Percentiles rank a stretch among this genome's conserved stretches.
These are phyloP conservation scores for Lecanicillium sp. DNA, from an alignment of 2,329 filamentous ascomycete genomes.

Conservation along the genomic window DNA sequence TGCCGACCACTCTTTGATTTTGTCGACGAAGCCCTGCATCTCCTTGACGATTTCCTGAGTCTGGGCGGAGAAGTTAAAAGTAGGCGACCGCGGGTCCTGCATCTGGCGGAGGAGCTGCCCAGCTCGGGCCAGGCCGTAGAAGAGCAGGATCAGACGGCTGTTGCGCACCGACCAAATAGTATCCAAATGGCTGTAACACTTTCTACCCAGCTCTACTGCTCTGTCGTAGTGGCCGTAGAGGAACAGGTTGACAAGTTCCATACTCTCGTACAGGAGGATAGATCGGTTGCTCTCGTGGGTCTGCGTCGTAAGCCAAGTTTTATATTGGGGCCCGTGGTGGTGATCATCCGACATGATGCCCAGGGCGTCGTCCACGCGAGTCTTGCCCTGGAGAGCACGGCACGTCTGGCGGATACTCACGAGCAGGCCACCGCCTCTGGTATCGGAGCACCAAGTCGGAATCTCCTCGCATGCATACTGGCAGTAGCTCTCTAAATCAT, in stretches of 20 bases:
- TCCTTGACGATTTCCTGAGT: conserved; percentile 44
- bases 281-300: conserved; percentile 57
- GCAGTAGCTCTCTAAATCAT: conserved; percentile 65
- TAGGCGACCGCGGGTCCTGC: conserved; percentile 39
- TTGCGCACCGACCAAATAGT: conserved; percentile 56
- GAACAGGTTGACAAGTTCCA: conserved; percentile 57
- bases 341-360: conserved; percentile 62
- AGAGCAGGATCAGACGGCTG: conserved; percentile 51
- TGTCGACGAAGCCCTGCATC: conserved; percentile 49
- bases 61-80: conserved; percentile 38
- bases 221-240: conserved; percentile 57
- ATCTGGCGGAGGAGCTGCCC: conserved; percentile 45
- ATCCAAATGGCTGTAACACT: conserved; percentile 40
- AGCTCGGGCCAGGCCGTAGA: conserved; percentile 53
- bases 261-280: conserved; percentile 60
- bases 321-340: conserved; percentile 54
- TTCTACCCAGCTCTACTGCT: conserved; percentile 51
- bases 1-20: conserved; percentile 57
- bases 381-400: conserved; percentile 71
- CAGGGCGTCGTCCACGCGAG: conserved; percentile 41
- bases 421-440: conserved; percentile 64
- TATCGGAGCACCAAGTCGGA: conserved; percentile 64
- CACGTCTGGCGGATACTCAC: conserved; percentile 60
- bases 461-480: conserved; percentile 69
- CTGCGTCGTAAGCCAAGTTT: conserved; percentile 49